Base-by-base conservation (phyloP, 495 filamentous ascomycete genomes). In the Penicillium samsonianum region DNA sequence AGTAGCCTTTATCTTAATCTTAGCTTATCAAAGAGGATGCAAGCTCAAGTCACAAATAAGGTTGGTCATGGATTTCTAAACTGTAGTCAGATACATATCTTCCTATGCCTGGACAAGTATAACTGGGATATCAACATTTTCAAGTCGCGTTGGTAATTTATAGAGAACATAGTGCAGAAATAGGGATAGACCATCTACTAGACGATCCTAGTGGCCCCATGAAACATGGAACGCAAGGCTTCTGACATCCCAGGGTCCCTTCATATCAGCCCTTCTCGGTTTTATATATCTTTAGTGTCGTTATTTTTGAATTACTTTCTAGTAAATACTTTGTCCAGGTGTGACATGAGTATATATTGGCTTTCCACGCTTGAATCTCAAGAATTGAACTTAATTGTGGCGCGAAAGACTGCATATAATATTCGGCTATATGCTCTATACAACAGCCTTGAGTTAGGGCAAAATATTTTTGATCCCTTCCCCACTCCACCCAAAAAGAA, bases 1-100 rank as follows among this genome's bases (percentile, higher is more conserved):
- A 47, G 45, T 47, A 47, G 45, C 25, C 45, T 45, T 45, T 47
- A 47, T 30, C 17, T 19, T 37, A 16, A n/a, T n/a, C 25, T 47
- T 8, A 10, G 10, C 14, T 47, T 45, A 5, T 2, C 22, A 16
- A n/a, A 45, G 22, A 44, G 19, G 17, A 10, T 20, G 17, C n/a
- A 41, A 19, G 42, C 22, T 44, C 3, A 11, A 23, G 0, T 5
- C 0, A 6, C 5, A 44, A 4, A 25, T 16, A 16, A n/a, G 14
- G 2, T 16, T 35, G 33, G 0, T 35, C 33, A 37, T n/a, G 14
- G n/a, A n/a, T 6, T 16, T 14, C 33, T 37, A 37, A 37, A n/a
- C 14, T 37, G 33, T 37, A 37, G 14, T 14, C 33, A 37, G n/a
- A n/a, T n/a, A 37, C 33, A 16, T 14, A 5, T 6, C 5, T 35